phyloP scores from a whole-genome alignment of 257 asterid species.

The Avicennia marina region DNA sequence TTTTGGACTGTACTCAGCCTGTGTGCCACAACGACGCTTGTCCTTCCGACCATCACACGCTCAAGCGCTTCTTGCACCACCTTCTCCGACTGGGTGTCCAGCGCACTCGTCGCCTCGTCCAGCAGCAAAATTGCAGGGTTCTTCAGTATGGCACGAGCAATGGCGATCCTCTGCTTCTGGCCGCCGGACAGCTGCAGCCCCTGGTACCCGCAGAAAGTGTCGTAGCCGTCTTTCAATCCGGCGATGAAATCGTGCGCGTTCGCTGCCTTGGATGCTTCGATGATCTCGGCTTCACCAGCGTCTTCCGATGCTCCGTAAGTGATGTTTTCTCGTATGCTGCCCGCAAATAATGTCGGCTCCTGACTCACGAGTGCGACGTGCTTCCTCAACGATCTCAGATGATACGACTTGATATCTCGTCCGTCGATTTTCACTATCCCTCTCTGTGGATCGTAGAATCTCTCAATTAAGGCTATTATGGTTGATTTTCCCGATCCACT shows the following conservation, averaged over 20 bases:
- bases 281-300: constrained; percentile 43
- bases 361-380: constrained; percentile 80
- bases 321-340: constrained; percentile 62
- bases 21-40: constrained; percentile 85
- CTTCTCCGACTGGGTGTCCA: constrained; percentile 76
- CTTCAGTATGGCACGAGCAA: constrained; percentile 67
- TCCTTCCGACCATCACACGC: constrained; percentile 71
- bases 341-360: constrained; percentile 73
- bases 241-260: constrained; percentile 80
- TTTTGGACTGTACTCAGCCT: constrained; percentile 68
- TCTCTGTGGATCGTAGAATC: constrained; percentile 66
- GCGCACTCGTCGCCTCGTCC: constrained; percentile 87
- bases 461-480: constrained; percentile 57
- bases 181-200: constrained; percentile 87
- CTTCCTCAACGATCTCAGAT: constrained; percentile 52
- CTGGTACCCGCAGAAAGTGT: constrained; percentile 70
- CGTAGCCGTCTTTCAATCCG: constrained; percentile 59
- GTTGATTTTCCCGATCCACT: constrained; percentile 94
- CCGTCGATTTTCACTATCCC: constrained; percentile 70
- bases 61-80: constrained; percentile 87
- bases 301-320: constrained; percentile 50
- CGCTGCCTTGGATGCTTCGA: constrained; percentile 72
- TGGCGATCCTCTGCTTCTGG: constrained; percentile 82
- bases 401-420: constrained; percentile 51
- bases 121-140: constrained; percentile 57